Conservation (phyloP, 441 rosid species). For the Gossypium davidsonii region DNA sequence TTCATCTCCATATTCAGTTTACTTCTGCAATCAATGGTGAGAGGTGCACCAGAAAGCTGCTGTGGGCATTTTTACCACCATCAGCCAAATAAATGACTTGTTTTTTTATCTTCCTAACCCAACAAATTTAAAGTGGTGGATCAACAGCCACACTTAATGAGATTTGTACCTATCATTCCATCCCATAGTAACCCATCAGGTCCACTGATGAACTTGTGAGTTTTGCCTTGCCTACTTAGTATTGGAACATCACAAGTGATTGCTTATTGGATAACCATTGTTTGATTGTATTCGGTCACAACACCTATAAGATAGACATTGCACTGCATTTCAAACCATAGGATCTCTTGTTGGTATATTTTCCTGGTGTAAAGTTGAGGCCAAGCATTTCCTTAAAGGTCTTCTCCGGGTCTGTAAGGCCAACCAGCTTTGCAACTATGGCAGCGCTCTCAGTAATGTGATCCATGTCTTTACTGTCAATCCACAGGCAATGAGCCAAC, state of each 20-base stretch:
- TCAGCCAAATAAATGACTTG: conserved; percentile 7
- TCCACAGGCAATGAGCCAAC: conserved; percentile 62
- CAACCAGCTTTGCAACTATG: conserved; percentile 63
- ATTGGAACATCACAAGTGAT: background rate
- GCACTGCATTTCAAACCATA: conserved; percentile 47
- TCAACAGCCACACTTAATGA: conserved; percentile 1
- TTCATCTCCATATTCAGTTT: conserved; percentile 1
- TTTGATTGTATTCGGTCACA: too few species aligned
- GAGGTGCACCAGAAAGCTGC: background rate
- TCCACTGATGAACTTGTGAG: background rate
- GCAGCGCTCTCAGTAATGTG: conserved; percentile 70
- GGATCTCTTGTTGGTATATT: conserved; percentile 25
- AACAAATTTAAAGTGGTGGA: background rate
- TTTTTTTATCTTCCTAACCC: background rate
- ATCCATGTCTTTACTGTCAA: conserved; percentile 49
- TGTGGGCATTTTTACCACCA: background rate
- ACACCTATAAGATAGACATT: conserved; percentile 31
- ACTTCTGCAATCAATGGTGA: too few species aligned
- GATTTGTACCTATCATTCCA: background rate
- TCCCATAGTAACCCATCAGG: background rate
- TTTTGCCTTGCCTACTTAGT: background rate
- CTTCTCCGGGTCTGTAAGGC: conserved; percentile 53
- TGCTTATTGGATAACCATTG: background rate
- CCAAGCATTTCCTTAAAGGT: conserved; percentile 72
- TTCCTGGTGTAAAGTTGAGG: conserved; percentile 54